phyloP scores from a whole-genome alignment of 177 flowering plant genomes.

The Tripterygium wilfordii region DNA sequence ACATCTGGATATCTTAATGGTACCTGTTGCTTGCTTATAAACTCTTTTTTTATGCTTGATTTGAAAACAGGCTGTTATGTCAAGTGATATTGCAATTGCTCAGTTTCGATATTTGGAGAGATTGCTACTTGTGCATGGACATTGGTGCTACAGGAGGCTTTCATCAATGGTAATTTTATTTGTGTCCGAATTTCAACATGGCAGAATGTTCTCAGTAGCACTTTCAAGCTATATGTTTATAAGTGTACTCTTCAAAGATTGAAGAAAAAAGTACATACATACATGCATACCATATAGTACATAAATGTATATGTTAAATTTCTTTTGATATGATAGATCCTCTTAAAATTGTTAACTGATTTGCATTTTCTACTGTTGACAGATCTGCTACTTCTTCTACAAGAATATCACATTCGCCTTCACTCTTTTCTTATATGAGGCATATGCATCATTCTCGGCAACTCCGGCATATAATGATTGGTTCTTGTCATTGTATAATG shows the following conservation, averaged over 20 bases:
- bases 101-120: constrained; percentile 83
- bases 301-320: no score
- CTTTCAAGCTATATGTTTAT: no score
- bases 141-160: constrained; percentile 94
- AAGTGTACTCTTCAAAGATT: no score
- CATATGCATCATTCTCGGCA: constrained; percentile 74
- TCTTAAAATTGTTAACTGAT: no score
- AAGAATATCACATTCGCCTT: constrained; percentile 79
- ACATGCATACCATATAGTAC: no score
- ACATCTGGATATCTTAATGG: background rate
- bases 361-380: constrained; percentile 19
- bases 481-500: constrained; percentile 73
- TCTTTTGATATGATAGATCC: background rate
- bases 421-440: constrained; percentile 67
- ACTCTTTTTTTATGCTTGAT: constrained; percentile 2
- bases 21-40: background rate
- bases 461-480: constrained; percentile 82
- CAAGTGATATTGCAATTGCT: constrained; percentile 92
- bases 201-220: no score
- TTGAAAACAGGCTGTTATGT: constrained; percentile 97
- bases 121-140: constrained; percentile 88
- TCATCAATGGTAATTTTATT: constrained; percentile 65
- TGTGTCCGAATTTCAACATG: background rate
- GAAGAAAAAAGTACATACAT: no score
- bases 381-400: constrained; percentile 96